These are phyloP conservation scores for Oryza australiensis DNA, from an alignment of 176 grass and related monocot genomes.

Conservation along the genomic window DNA sequence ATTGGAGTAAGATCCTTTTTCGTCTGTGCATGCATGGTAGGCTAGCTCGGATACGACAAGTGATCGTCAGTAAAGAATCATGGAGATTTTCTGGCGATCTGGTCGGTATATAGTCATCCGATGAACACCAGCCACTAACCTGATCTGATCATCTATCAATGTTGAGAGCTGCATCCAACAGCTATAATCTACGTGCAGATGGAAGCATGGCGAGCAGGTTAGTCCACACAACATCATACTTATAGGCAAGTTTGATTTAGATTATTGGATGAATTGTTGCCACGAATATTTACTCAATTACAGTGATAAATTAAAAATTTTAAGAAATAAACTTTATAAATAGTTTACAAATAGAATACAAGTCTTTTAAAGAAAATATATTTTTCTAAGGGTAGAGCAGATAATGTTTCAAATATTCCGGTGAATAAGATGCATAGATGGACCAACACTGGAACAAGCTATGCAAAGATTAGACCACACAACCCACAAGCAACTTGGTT, in stretches of 20 bases:
- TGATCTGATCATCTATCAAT: not conserved
- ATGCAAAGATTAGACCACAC: not conserved
- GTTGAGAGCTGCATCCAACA: not conserved
- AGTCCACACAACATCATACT: not conserved
- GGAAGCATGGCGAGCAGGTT: not conserved
- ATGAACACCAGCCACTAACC: conserved; percentile 2
- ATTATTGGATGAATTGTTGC: no score
- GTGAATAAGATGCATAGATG: not conserved
- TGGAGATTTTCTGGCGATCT: not conserved
- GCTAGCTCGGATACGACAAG: not conserved
- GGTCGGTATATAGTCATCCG: not conserved
- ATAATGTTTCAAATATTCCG: no score
- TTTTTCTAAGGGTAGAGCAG: no score
- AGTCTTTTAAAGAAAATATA: no score
- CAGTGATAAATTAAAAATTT: no score
- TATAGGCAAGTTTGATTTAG: no score
- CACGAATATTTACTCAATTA: no score
- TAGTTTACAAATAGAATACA: no score
- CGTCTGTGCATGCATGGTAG: not conserved
- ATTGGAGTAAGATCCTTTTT: conserved; percentile 9
- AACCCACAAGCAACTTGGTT: not conserved
- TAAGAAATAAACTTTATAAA: no score
- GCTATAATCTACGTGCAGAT: not conserved
- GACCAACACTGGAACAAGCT: not conserved
- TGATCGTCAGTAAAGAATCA: not conserved